Conservation (phyloP, 495 filamentous ascomycete species). For the Penicillium cosmopolitanum region DNA sequence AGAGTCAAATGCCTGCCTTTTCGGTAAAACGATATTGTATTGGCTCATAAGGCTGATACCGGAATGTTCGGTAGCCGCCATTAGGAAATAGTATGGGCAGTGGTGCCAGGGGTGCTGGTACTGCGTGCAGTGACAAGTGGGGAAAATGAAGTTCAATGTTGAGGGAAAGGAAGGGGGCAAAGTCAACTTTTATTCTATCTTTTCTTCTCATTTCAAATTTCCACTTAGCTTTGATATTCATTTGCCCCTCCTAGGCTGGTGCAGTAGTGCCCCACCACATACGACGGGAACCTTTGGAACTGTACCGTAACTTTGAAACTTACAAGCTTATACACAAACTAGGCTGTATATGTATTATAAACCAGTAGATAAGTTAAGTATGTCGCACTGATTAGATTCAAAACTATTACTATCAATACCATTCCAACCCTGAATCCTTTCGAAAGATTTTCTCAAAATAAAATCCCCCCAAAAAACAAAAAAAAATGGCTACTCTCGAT, state of each 20-base stretch:
- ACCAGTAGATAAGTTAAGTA: too few relatives aligned
- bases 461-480: background rate
- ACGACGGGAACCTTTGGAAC: slow-evolving; percentile 5
- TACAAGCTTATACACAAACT: slow-evolving; percentile 16
- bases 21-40: slow-evolving; percentile 24
- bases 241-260: too few relatives aligned
- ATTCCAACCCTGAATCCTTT: background rate
- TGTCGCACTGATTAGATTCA: too few relatives aligned
- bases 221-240: slow-evolving; percentile 14
- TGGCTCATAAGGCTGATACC: slow-evolving; percentile 20
- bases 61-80: slow-evolving; percentile 17
- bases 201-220: slow-evolving; percentile 8
- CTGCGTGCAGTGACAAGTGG: slow-evolving; percentile 21
- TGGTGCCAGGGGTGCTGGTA: slow-evolving; percentile 17
- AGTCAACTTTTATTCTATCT: slow-evolving; percentile 9
- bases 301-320: slow-evolving; percentile 6
- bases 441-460: slow-evolving; percentile 1
- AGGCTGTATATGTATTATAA: too few relatives aligned
- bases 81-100: slow-evolving; percentile 12
- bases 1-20: slow-evolving; percentile 19
- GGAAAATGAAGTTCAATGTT: slow-evolving; percentile 22
- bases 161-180: slow-evolving; percentile 19
- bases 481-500: slow-evolving; percentile 7
- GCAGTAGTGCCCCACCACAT: slow-evolving; percentile 11
- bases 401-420: background rate